phyloP scores from a whole-genome alignment of 495 filamentous ascomycete species.

The Venustampulla echinocandica region DNA sequence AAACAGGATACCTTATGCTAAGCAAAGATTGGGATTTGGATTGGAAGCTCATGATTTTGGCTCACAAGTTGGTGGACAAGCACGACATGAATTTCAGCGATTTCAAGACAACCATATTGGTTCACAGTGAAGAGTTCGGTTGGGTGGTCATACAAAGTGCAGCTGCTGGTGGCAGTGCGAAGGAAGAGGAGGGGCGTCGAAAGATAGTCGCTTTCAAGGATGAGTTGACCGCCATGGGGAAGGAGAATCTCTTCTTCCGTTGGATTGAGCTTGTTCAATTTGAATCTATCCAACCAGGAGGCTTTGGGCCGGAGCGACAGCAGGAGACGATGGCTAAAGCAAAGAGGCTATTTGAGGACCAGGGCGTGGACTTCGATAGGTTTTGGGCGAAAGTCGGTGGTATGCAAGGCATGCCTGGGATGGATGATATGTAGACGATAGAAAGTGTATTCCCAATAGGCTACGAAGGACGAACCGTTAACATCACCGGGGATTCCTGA shows the following conservation, averaged over 20 bases:
- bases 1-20: constrained; percentile 73
- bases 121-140: constrained; percentile 52
- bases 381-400: constrained; percentile 67
- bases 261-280: constrained; percentile 83
- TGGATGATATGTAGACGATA: constrained; percentile 26
- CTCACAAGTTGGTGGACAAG: constrained; percentile 54
- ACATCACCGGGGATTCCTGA: too few relatives aligned
- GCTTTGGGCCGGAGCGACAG: constrained; percentile 63
- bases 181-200: constrained; percentile 45
- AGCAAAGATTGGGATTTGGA: constrained; percentile 75
- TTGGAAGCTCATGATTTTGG: constrained; percentile 63
- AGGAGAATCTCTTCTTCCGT: constrained; percentile 75
- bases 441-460: too few relatives aligned
- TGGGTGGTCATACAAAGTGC: constrained; percentile 53
- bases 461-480: too few relatives aligned
- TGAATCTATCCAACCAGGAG: constrained; percentile 64
- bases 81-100: constrained; percentile 44
- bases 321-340: constrained; percentile 54
- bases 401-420: constrained; percentile 46
- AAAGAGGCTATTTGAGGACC: constrained; percentile 57
- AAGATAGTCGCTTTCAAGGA: constrained; percentile 67
- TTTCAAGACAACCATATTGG: constrained; percentile 57
- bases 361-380: constrained; percentile 66
- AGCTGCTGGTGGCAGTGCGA: constrained; percentile 40
- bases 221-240: constrained; percentile 57